A percentile compares a stretch with the other conserved stretches of the same genome.
These are phyloP conservation scores for Drechslera avenae DNA, from an alignment of 2,329 filamentous ascomycete genomes.

Conservation along the genomic window DNA sequence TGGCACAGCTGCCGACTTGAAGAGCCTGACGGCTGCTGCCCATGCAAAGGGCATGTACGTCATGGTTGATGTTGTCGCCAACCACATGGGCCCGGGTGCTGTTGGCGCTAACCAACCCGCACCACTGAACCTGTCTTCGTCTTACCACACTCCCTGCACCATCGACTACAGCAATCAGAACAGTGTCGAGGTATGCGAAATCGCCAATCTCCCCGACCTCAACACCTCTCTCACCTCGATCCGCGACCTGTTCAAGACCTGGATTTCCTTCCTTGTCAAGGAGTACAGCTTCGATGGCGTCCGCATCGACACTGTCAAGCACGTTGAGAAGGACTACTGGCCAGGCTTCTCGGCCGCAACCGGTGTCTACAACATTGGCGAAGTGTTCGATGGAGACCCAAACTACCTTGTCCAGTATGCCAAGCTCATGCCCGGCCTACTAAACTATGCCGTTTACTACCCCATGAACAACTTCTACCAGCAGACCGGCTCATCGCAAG, in stretches of 20 bases:
- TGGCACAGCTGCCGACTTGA: constrained; percentile 55
- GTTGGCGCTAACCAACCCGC: constrained; percentile 35
- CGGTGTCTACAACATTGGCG: constrained; percentile 65
- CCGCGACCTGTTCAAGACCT: constrained; percentile 31
- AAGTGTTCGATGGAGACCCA: constrained; percentile 63
- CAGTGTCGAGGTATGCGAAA: constrained; percentile 39
- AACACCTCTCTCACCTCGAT: constrained; percentile 35
- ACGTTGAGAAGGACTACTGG: constrained; percentile 66
- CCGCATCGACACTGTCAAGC: constrained; percentile 66
- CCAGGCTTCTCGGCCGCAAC: constrained; percentile 58
- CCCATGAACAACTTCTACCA: constrained; percentile 47
- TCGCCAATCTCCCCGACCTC: constrained; percentile 39
- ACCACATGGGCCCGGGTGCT: constrained; percentile 49
- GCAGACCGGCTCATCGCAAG: constrained; percentile 37
- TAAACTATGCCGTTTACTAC: constrained; percentile 64
- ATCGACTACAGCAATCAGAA: constrained; percentile 42
- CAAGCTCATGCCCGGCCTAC: constrained; percentile 60
- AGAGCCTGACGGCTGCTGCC: constrained; percentile 52
- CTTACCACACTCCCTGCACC: constrained; percentile 35
- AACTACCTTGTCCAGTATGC: constrained; percentile 60
- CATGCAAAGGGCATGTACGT: constrained; percentile 54
- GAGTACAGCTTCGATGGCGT: constrained; percentile 57
- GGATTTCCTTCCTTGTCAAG: constrained; percentile 39
- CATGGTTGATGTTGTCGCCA: constrained; percentile 60
- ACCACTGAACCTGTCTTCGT: constrained; percentile 33